Base-by-base conservation (phyloP, 768 basidiomycete genomes). In the Tricholoma flavovirens region DNA sequence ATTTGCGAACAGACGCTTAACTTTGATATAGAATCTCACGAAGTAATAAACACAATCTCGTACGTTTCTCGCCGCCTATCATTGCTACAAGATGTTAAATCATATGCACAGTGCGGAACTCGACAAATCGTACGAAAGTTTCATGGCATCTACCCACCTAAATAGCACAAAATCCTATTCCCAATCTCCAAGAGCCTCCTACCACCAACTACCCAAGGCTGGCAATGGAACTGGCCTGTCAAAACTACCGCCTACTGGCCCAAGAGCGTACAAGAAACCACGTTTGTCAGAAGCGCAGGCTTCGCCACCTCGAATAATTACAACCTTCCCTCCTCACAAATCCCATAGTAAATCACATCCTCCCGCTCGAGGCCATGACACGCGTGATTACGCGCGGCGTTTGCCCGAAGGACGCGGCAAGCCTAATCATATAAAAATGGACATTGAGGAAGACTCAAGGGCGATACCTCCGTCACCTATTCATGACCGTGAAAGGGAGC, bases 211-310 rank as follows among this genome's bases (percentile, higher is more conserved):
- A 49, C 59, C 69, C 15, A 59, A 62, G n/a, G 58, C 68, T 7
- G 67, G 69, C 19, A 71, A 69, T 53, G 66, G 69, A 10, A 61
- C 63, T 49, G 53, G 71, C 54, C 71, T 72, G 51, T 72, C 72
- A 12, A 88, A 84, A 66, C 76, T 73, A 3, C 86, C 82, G 6
- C 90, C 90, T 0, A 93, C 89, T 0, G 90, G 84, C 10, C 90
- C 90, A 2, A 82, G 90, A 54, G 86, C 87, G 22, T 77, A 88
- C 69, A 93, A 93, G 76, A 88, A 87, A 64, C 84, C 83, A 14
- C 84, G 90, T 10, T 71, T 90, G 5, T 84, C 87, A 11, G 87
- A 88, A 15, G 35, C 75, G 5, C 73, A 72, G 17, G 54, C 64
- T 53, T 62, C 75, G 38, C 69, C 74, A 24, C 66, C 71, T 5